Base-by-base conservation (phyloP, 495 filamentous ascomycete genomes). In the Lasiosphaeria miniovina region DNA sequence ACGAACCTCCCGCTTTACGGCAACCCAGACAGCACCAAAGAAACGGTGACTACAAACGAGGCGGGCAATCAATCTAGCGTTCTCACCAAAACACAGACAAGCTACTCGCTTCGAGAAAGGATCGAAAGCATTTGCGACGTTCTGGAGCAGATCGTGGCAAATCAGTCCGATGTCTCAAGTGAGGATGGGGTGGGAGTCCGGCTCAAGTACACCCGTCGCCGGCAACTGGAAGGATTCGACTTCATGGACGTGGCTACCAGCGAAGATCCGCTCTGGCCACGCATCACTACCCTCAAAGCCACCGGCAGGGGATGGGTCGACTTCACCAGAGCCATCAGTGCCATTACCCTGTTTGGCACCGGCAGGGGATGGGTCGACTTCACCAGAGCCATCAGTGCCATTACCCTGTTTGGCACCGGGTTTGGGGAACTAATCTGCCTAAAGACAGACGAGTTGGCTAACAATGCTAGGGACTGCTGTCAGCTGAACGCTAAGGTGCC, bases 321-420 rank as follows among this genome's bases (percentile, higher is more conserved):
- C 52, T 69, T 77, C 4, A 55, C 59, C 5, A 59, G 65, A 31
- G 58, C 49, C 10, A 62, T 72, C 7, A 50, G 68, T 34, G 68
- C 69, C 12, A 60, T 74, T 4, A 68, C 68, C 0, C 52, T 77
- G 0, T n/a, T n/a, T n/a, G n/a, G n/a, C 6, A 33, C 6, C 33
- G 57, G 46, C 49, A 64, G 51, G 48, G 59, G 9, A 33, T 77
- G 73, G 74, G 69, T 74, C 9, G 71, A 73, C 52, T 69, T 77
- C 4, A 55, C 59, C 5, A 59, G 65, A 31, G 58, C 49, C 10
- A 62, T 72, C 7, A 50, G 68, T 34, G 68, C 69, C 12, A 60
- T 74, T 4, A 68, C 68, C 0, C 52, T 77, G 0, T 62, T 77
- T 33, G 73, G 74, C 14, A 52, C 43, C 2, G 70, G 69, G 1